A percentile compares a stretch with the other conserved stretches of the same genome.
Conservation (phyloP, 2,329 filamentous ascomycete genomes). For the Penicillium sclerotiorum region DNA sequence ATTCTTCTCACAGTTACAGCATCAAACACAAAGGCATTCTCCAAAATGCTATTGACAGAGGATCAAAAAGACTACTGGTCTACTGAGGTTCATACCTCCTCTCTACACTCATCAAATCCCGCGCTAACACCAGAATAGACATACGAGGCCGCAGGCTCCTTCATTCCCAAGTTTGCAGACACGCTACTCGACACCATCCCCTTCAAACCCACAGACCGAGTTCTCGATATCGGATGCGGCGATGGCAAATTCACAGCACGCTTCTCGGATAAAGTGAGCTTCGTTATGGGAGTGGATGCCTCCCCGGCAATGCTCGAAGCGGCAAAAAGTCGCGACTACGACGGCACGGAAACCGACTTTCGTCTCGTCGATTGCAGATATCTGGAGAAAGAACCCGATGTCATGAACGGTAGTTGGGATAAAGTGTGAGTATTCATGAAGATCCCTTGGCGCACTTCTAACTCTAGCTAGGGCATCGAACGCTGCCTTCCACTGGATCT, state of each 20-base stretch:
- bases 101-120: neutral
- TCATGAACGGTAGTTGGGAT: constrained; percentile 9
- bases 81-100: constrained; percentile 3
- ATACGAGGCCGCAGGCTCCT: constrained; percentile 15
- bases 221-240: constrained; percentile 13
- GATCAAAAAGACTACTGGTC: constrained; percentile 9
- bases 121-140: constrained; percentile 1
- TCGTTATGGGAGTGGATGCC: constrained; percentile 9
- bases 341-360: constrained; percentile 4
- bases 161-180: constrained; percentile 6
- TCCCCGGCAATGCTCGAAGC: constrained; percentile 10
- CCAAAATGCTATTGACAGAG: neutral
- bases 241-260: constrained; percentile 10
- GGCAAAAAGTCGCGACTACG: constrained; percentile 9
- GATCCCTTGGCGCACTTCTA: too few relatives aligned
- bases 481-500: constrained; percentile 12
- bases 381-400: neutral
- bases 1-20: neutral
- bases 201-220: constrained; percentile 6
- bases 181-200: constrained; percentile 3
- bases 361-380: constrained; percentile 5
- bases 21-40: neutral
- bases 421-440: constrained; percentile 12
- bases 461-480: constrained; percentile 3
- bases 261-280: neutral